Conservation (phyloP, 305 asterid genomes). For the Rubia peregrina region DNA sequence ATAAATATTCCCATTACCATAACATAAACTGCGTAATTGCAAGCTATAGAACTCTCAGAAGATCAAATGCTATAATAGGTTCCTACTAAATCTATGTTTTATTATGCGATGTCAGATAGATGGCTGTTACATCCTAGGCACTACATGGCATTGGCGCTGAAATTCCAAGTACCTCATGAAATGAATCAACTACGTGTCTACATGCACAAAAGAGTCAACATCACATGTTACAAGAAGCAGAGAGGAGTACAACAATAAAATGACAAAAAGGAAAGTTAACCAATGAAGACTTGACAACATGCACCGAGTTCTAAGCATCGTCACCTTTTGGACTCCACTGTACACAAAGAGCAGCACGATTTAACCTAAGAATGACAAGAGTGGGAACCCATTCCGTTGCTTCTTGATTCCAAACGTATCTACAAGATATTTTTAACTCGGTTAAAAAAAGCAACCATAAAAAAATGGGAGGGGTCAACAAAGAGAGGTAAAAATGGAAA, state of each 20-base stretch:
- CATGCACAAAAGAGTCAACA: background rate
- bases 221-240: background rate
- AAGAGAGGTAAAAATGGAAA: background rate
- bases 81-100: background rate
- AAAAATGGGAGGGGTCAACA: background rate
- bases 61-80: background rate
- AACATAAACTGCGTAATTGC: background rate
- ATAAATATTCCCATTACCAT: background rate
- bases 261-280: background rate
- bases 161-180: background rate
- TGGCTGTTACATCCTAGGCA: background rate
- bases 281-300: background rate
- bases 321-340: conserved; percentile 99
- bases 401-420: conserved; percentile 95
- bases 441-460: background rate
- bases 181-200: background rate
- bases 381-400: conserved; percentile 85
- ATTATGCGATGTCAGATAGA: background rate
- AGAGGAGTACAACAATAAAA: background rate
- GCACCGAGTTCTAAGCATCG: conserved; percentile 5
- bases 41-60: background rate
- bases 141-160: background rate
- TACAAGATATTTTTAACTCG: conserved; percentile 18
- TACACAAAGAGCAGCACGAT: conserved; percentile 98
- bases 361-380: conserved; percentile 93